A percentile compares a stretch with the other conserved stretches of the same genome.
Conservation (phyloP, 148 eudicot genomes). For the Persicaria tinctoria region DNA sequence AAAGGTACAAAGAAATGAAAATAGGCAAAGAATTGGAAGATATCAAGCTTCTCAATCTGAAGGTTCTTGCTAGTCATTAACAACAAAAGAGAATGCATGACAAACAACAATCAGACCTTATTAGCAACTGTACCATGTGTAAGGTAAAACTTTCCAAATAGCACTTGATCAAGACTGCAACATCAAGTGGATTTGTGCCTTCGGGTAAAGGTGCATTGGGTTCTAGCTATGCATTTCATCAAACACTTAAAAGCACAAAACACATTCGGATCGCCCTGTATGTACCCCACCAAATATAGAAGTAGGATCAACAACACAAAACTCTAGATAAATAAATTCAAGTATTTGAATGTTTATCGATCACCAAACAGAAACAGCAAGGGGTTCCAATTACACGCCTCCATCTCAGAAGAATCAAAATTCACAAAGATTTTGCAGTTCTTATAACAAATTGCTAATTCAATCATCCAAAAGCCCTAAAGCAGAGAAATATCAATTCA, state of each 20-base stretch:
- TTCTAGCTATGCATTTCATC: background rate
- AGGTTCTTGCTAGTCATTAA: no score
- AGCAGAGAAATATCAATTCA: background rate
- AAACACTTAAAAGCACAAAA: background rate
- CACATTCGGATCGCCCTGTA: background rate
- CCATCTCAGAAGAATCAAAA: background rate
- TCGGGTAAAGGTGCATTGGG: constrained; percentile 69
- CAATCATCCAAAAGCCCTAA: background rate
- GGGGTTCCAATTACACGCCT: background rate
- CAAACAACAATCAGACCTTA: no score
- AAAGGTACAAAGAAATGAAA: no score
- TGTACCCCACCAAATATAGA: background rate
- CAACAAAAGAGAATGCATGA: no score
- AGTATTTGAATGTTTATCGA: background rate
- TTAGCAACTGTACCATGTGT: no score
- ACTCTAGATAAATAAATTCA: background rate
- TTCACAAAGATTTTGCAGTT: no score
- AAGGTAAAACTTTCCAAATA: constrained; percentile 67
- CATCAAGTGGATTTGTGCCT: constrained; percentile 55
- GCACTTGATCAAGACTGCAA: constrained; percentile 76
- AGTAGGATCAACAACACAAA: background rate
- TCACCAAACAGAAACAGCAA: background rate
- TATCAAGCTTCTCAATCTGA: no score
- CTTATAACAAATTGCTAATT: background rate
- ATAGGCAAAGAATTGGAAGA: no score